Percentiles rank a stretch among this genome's conserved stretches.
phyloP scores from a whole-genome alignment of 2,329 filamentous ascomycete species.

The Botrytis tulipae region DNA sequence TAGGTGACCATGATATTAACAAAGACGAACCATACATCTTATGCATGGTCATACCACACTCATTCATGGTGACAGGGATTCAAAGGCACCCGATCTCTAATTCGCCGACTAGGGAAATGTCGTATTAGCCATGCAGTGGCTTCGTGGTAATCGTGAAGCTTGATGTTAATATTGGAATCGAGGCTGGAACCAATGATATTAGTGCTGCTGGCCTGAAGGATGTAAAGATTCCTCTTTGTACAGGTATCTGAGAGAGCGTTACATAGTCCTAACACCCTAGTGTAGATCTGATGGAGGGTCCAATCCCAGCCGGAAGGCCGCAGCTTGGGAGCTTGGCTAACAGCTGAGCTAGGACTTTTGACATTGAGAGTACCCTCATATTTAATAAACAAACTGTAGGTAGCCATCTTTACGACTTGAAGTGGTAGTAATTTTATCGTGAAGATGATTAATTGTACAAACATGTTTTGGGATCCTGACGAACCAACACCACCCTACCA shows the following conservation, averaged over 20 bases:
- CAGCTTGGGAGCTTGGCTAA: not conserved
- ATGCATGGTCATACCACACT: slow-evolving; percentile 18
- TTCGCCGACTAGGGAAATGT: slow-evolving; percentile 21
- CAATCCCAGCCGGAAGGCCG: slow-evolving; percentile 1
- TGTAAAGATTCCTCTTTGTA: slow-evolving; percentile 4
- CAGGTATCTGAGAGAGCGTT: not conserved
- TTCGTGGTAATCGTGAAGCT: slow-evolving; percentile 17
- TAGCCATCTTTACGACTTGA: slow-evolving; percentile 13
- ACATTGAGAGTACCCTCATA: not conserved
- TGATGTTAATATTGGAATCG: slow-evolving; percentile 7
- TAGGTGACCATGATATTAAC: slow-evolving; percentile 10
- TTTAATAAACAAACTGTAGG: slow-evolving; percentile 14
- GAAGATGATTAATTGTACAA: slow-evolving; percentile 11
- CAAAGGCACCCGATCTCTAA: slow-evolving; percentile 8
- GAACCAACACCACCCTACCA: slow-evolving; percentile 1
- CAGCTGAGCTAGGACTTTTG: slow-evolving; percentile 13
- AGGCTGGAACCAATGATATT: slow-evolving; percentile 13
- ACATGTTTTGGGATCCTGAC: slow-evolving; percentile 4
- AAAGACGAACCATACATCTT: slow-evolving; percentile 11
- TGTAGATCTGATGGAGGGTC: slow-evolving; percentile 18
- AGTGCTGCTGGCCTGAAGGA: not conserved
- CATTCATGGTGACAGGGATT: not conserved
- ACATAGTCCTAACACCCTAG: slow-evolving; percentile 15
- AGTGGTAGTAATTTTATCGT: slow-evolving; percentile 1
- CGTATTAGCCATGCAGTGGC: slow-evolving; percentile 21